Percentiles rank a stretch among this genome's conserved stretches.
phyloP scores from a whole-genome alignment of 768 basidiomycete species.

The Solioccasus polychromus region DNA sequence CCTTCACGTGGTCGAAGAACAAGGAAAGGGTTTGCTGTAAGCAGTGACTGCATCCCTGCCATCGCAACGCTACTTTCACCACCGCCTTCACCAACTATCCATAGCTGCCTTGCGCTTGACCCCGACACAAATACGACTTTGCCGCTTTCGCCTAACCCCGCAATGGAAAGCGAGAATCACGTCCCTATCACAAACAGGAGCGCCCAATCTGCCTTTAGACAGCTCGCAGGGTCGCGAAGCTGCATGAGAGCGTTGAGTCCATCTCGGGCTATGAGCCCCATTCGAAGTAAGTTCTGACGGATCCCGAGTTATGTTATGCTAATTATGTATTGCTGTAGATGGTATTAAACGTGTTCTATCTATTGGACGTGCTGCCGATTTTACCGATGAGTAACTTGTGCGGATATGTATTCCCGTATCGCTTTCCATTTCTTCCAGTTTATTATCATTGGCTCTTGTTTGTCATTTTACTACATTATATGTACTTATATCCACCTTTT shows the following conservation, averaged over 20 bases:
- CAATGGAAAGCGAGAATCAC: not conserved
- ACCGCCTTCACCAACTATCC: slow-evolving; percentile 15
- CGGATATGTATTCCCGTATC: not conserved
- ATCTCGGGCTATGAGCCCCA: slow-evolving; percentile 28
- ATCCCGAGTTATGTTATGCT: not conserved
- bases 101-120: slow-evolving; percentile 1
- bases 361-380: slow-evolving; percentile 12
- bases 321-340: slow-evolving; percentile 16
- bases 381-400: slow-evolving; percentile 9
- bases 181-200: slow-evolving; percentile 1
- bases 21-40: slow-evolving; percentile 8
- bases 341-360: slow-evolving; percentile 29
- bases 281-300: slow-evolving; percentile 14
- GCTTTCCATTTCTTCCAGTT: too few species aligned
- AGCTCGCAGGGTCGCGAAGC: slow-evolving; percentile 6
- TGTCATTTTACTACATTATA: not conserved
- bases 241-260: slow-evolving; percentile 31
- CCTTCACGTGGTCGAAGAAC: slow-evolving; percentile 18
- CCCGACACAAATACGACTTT: slow-evolving; percentile 5
- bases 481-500: too few species aligned
- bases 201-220: not conserved
- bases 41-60: slow-evolving; percentile 4
- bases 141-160: not conserved
- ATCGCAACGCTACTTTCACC: slow-evolving; percentile 27
- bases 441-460: too few species aligned